Conservation (phyloP, 441 rosid genomes). For the Brassica balearica region DNA sequence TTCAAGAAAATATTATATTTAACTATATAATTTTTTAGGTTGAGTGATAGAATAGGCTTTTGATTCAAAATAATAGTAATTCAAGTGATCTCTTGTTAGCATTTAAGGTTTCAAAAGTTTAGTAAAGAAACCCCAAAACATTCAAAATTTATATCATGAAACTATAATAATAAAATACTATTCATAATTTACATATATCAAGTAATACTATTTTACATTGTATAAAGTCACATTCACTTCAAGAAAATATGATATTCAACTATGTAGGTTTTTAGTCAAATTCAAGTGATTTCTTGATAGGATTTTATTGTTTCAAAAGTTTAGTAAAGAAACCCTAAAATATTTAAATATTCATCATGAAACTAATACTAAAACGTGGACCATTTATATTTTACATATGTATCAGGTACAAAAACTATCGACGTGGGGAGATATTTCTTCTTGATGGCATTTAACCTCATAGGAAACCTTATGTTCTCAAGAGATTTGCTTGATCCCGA, state of each 20-base stretch:
- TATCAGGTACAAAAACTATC: constrained; percentile 44
- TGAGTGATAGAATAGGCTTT: no score
- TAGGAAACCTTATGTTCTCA: constrained; percentile 75
- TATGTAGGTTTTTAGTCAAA: background rate
- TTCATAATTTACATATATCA: background rate
- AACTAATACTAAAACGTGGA: background rate
- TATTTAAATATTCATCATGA: background rate
- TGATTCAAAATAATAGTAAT: background rate
- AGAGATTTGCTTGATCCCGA: constrained; percentile 70
- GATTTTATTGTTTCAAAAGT: background rate
- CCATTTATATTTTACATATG: background rate
- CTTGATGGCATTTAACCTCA: constrained; percentile 78
- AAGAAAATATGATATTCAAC: background rate
- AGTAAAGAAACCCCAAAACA: no score
- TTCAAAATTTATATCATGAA: no score
- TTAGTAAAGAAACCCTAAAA: background rate
- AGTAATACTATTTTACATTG: background rate
- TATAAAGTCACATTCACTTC: background rate
- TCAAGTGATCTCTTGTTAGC: background rate
- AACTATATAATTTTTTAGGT: background rate
- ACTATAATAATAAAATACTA: background rate
- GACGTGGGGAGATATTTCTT: constrained; percentile 70
- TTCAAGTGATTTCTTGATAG: background rate
- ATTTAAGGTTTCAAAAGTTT: no score
- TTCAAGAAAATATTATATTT: background rate